Conservation (phyloP, 345 rosid species). For the Luvunga scandens region DNA sequence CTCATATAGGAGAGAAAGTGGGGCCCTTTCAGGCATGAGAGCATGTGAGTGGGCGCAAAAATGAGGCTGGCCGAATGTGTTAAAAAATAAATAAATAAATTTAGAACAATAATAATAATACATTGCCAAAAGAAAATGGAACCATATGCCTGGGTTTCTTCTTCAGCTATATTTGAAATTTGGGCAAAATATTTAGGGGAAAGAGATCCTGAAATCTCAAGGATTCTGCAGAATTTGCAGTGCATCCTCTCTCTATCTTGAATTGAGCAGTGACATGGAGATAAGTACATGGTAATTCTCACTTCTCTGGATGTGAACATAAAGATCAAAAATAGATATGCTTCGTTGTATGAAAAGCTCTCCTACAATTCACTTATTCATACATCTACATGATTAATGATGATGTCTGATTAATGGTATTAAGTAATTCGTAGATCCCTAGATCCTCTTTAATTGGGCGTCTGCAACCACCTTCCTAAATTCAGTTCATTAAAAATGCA, state of each 20-base stretch:
- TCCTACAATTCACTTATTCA: neutral
- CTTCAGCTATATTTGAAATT: neutral
- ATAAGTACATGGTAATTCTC: neutral
- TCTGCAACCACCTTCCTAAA: neutral
- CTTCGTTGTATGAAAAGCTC: neutral
- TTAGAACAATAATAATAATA: neutral
- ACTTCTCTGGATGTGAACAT: conserved; percentile 1
- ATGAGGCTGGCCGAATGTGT: neutral
- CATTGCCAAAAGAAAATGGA: neutral
- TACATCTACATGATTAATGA: too few species aligned
- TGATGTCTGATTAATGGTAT: neutral
- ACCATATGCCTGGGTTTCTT: neutral
- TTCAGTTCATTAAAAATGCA: neutral
- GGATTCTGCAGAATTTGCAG: neutral
- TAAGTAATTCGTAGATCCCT: neutral
- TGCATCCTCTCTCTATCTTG: neutral
- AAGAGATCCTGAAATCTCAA: neutral
- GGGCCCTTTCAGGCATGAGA: neutral
- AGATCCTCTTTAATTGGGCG: neutral
- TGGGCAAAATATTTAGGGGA: neutral
- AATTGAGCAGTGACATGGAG: neutral
- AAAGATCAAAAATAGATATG: neutral
- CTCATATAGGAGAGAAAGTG: neutral
- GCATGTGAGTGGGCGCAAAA: conserved; percentile 27
- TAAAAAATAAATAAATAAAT: neutral